Conservation (phyloP, 2,329 filamentous ascomycete genomes). For the Ambrosiella xylebori region DNA sequence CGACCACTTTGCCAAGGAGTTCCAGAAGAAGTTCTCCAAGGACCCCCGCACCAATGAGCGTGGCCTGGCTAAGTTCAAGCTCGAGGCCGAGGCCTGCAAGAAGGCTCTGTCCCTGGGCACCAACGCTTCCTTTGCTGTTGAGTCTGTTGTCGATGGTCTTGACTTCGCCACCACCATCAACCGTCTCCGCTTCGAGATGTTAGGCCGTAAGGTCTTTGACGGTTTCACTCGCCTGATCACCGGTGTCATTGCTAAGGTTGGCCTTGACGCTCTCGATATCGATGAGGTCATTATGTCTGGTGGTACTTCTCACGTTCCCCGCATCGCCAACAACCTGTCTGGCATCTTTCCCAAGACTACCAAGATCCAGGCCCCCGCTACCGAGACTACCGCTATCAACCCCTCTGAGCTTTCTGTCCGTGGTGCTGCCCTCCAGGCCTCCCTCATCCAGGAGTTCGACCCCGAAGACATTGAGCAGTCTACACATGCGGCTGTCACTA, state of each 20-base stretch:
- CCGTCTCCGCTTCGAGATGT: constrained; percentile 78
- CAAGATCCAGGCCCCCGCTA: constrained; percentile 65
- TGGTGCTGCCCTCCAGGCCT: constrained; percentile 89
- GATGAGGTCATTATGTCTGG: constrained; percentile 90
- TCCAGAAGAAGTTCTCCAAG: constrained; percentile 86
- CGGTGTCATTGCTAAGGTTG: constrained; percentile 77
- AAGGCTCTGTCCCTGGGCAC: constrained; percentile 77
- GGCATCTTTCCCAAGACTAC: constrained; percentile 69
- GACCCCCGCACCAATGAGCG: constrained; percentile 71
- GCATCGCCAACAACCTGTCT: constrained; percentile 67
- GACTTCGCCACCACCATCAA: constrained; percentile 90
- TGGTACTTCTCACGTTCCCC: constrained; percentile 82
- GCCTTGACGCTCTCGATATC: constrained; percentile 78
- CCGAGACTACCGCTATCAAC: constrained; percentile 64
- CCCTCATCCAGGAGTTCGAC: constrained; percentile 87
- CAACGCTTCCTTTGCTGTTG: constrained; percentile 82
- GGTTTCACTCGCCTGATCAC: constrained; percentile 77
- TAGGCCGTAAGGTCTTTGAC: constrained; percentile 70
- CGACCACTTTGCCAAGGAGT: constrained; percentile 97
- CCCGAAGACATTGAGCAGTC: constrained; percentile 86
- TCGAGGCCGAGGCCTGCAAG: constrained; percentile 82
- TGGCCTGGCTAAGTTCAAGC: constrained; percentile 77
- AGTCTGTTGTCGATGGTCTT: constrained; percentile 72
- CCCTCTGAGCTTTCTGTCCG: constrained; percentile 78
- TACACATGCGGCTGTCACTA: constrained; percentile 86